A percentile compares a stretch with the other conserved stretches of the same genome.
These are phyloP conservation scores for Plectosphaerella cucumerina DNA, from an alignment of 2,329 filamentous ascomycete species.

Conservation along the genomic window DNA sequence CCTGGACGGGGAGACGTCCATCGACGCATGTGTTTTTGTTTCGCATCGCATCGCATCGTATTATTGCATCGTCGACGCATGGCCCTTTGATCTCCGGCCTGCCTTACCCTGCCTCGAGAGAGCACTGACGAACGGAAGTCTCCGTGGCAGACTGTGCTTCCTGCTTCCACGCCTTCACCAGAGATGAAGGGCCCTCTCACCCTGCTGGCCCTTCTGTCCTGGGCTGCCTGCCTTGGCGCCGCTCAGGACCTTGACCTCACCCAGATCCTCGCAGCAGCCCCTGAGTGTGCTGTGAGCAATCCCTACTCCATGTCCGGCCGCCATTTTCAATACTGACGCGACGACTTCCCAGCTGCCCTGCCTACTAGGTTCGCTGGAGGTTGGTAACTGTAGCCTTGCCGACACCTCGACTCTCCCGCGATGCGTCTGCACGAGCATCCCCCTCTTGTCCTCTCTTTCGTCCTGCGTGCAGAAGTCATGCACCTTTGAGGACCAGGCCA, in stretches of 20 bases:
- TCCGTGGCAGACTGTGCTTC: not conserved
- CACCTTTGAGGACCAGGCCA: conserved; percentile 11
- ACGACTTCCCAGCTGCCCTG: conserved; percentile 7
- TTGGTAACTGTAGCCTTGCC: conserved; percentile 11
- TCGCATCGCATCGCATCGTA: no score
- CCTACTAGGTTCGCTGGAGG: conserved; percentile 1
- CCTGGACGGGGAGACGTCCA: no score
- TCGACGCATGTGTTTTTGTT: no score
- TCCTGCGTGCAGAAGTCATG: conserved; percentile 14
- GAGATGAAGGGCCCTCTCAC: not conserved
- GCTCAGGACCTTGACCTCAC: not conserved
- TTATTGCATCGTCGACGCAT: no score
- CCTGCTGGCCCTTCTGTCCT: not conserved
- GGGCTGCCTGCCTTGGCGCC: not conserved
- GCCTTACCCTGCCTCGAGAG: no score
- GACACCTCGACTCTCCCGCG: conserved; percentile 7
- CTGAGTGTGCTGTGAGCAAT: not conserved
- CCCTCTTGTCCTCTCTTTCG: conserved; percentile 9
- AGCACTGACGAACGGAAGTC: no score
- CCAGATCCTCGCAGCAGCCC: not conserved
- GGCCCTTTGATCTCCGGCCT: no score
- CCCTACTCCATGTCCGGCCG: not conserved
- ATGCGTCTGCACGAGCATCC: conserved; percentile 12
- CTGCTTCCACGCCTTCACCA: not conserved
- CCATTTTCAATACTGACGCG: not conserved